Base-by-base conservation (phyloP, 1,284 basidiomycete genomes). In the Peniophora sp. region DNA sequence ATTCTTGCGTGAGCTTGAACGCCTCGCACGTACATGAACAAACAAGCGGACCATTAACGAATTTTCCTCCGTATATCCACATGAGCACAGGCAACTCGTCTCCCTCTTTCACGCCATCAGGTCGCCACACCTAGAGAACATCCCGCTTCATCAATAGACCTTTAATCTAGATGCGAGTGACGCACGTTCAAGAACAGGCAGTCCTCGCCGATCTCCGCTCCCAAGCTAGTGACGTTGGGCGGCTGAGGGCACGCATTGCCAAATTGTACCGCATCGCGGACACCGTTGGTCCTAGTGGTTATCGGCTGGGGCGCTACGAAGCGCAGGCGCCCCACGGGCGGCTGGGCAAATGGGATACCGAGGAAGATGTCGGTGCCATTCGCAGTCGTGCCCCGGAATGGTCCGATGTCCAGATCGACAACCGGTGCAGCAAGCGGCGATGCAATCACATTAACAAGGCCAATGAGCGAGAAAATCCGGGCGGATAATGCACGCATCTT, bases 211-310 rank as follows among this genome's bases (percentile, higher is more conserved):
- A 75, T 65, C 1, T 71, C 67, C 8, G 76, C 79, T 16, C 76
- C 76, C 0, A 79, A 60, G 36, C 50, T 58, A n/a, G 58, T 22
- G 27, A 32, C 12, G 14, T 58, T 61, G 1, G 69, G 62, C 9
- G 66, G 68, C 54, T 83, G 82, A n/a, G 78, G 77, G 59, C 81
- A 84, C 0, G 77, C 77, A 54, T 78, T 70, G 2, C 81, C 79
- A 54, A 81, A 83, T 3, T 55, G 56, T 3, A 72, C 70, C 2
- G 81, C 79, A 55, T 75, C 62, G 43, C 70, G 64, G 2, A 78
- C 53, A 0, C 55, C 63, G 3, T 34, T 46, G 6, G 58, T 63
- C 3, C 68, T 16, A 1, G 12, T 22, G 12, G 17, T 25, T 14
- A 45, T 22, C 44, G 17, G 17, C 20, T 20, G n/a, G 14, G 44